A percentile compares a stretch with the other conserved stretches of the same genome.
These are phyloP conservation scores for Mycosphaerelloides madeirae DNA, from an alignment of 2,329 filamentous ascomycete genomes.

Conservation along the genomic window DNA sequence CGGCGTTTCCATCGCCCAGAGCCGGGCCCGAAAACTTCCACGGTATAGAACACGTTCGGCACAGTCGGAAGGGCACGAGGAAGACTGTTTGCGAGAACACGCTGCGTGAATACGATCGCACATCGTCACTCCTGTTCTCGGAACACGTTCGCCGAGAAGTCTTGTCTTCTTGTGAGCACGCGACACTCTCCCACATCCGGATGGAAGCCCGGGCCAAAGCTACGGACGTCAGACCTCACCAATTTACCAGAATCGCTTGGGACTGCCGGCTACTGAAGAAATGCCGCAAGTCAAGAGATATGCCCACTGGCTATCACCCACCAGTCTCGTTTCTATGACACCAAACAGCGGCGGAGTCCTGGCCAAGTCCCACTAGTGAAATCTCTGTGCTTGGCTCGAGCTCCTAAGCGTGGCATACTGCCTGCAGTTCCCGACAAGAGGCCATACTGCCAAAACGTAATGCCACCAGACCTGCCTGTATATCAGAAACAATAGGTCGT, in stretches of 20 bases:
- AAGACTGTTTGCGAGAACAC: too few relatives aligned
- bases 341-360: constrained; percentile 1
- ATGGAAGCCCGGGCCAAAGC: too few relatives aligned
- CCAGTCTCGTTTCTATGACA: neutral
- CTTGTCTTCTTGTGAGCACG: too few relatives aligned
- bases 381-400: neutral
- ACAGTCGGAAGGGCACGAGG: too few relatives aligned
- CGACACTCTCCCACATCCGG: too few relatives aligned
- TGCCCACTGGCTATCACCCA: constrained; percentile 4
- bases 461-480: neutral
- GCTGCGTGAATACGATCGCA: too few relatives aligned
- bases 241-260: constrained; percentile 1
- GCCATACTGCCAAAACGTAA: constrained; percentile 3
- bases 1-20: too few relatives aligned
- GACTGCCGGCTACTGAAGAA: constrained; percentile 2
- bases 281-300: neutral
- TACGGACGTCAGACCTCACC: too few relatives aligned
- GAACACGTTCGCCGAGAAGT: too few relatives aligned
- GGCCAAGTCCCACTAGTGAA: constrained; percentile 2
- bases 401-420: neutral
- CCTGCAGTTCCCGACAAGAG: constrained; percentile 1
- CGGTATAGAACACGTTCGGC: too few relatives aligned
- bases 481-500: constrained; percentile 6
- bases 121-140: too few relatives aligned
- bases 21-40: too few relatives aligned